Percentiles rank a stretch among this genome's conserved stretches.
phyloP scores from a whole-genome alignment of 768 basidiomycete genomes.

The Gelatoporia subvermispora region DNA sequence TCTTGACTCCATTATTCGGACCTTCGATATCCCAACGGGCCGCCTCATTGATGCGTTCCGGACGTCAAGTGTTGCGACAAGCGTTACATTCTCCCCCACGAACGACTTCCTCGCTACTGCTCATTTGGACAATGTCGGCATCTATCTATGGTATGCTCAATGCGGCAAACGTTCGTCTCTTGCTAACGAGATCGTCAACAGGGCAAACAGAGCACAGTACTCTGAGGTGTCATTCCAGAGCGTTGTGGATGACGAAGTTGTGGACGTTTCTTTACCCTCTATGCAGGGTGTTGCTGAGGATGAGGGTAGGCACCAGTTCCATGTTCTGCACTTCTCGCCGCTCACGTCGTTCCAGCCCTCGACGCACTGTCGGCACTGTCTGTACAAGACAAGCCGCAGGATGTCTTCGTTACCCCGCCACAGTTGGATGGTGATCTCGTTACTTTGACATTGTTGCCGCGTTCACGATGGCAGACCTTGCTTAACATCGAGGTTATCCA shows the following conservation, averaged over 20 bases:
- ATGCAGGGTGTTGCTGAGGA: constrained; percentile 82
- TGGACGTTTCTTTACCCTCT: constrained; percentile 69
- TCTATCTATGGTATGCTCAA: constrained; percentile 81
- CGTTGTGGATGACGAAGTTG: constrained; percentile 65
- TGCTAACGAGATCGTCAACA: constrained; percentile 22
- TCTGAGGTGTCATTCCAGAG: constrained; percentile 76
- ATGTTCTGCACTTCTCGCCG: neutral
- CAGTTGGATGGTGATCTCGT: constrained; percentile 89
- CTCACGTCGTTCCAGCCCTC: constrained; percentile 41
- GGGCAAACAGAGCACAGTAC: constrained; percentile 96
- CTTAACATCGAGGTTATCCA: constrained; percentile 93
- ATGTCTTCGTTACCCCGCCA: constrained; percentile 80
- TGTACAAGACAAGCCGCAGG: constrained; percentile 53
- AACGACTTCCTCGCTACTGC: constrained; percentile 94
- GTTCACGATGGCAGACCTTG: constrained; percentile 94
- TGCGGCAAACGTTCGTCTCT: neutral
- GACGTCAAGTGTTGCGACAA: constrained; percentile 83
- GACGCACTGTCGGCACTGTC: constrained; percentile 63
- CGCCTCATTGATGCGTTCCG: constrained; percentile 88
- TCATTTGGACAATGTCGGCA: constrained; percentile 90
- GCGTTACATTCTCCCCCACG: constrained; percentile 88
- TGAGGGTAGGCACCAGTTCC: constrained; percentile 47
- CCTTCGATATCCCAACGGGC: constrained; percentile 94
- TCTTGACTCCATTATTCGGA: constrained; percentile 87
- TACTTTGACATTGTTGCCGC: constrained; percentile 87